A percentile compares a stretch with the other conserved stretches of the same genome.
Conservation (phyloP, 2,329 filamentous ascomycete species). For the Fusarium subtropicale region DNA sequence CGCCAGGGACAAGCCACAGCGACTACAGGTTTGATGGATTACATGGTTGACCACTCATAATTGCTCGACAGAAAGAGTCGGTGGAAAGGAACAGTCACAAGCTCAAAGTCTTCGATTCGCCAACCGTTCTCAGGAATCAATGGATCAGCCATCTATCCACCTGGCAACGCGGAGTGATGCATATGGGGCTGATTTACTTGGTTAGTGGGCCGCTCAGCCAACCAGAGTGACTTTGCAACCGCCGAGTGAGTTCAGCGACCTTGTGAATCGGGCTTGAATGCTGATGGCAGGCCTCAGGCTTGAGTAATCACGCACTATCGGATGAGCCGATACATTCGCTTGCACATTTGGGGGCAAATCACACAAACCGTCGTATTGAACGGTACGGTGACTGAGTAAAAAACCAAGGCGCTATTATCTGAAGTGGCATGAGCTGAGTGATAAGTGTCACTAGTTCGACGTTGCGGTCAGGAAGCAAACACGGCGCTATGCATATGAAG, state of each 20-base stretch:
- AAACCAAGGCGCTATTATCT: constrained; percentile 15
- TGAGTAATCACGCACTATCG: constrained; percentile 40
- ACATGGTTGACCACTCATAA: constrained; percentile 27
- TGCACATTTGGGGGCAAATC: constrained; percentile 36
- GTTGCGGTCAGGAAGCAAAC: constrained; percentile 10
- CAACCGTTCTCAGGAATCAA: constrained; percentile 2
- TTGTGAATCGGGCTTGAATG: constrained; percentile 10
- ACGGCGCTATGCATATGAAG: constrained; percentile 9
- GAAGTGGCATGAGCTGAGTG: constrained; percentile 25
- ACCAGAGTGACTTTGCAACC: constrained; percentile 32
- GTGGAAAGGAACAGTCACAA: constrained; percentile 2
- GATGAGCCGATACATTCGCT: constrained; percentile 36
- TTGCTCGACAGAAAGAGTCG: constrained; percentile 9
- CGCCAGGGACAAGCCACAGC: constrained; percentile 9
- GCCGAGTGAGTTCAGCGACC: constrained; percentile 7
- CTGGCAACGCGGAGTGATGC: constrained; percentile 28
- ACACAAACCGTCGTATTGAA: constrained; percentile 21
- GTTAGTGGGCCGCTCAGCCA: constrained; percentile 20
- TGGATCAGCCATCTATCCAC: constrained; percentile 18
- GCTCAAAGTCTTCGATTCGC: constrained; percentile 2
- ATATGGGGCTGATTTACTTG: constrained; percentile 14
- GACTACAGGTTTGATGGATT: constrained; percentile 30
- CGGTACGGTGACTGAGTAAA: constrained; percentile 27
- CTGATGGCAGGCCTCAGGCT: constrained; percentile 31
- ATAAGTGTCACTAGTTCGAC: constrained; percentile 18